Evolutionary conservation across 352 stramenopile genomes (phyloP), one percentile per base, ranked within the genome.

Genomic region (Blastocystis sp.): DNA sequence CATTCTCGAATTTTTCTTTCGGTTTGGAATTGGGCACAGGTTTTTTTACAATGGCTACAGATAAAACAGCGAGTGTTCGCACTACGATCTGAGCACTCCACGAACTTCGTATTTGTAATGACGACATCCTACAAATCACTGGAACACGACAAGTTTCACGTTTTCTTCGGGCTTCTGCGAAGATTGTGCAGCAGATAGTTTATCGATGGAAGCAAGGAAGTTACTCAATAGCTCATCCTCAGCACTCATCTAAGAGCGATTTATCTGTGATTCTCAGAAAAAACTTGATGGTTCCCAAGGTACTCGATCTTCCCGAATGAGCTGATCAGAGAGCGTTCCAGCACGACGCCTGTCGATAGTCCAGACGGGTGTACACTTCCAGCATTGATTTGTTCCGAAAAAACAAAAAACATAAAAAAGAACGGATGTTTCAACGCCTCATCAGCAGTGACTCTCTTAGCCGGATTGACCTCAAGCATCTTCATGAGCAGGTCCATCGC

Each of bases 351-450:
- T 34, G 29, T 34, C 1, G 29, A 34, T n/a, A 34, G 29, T 0
- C 29, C 29, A 34, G 29, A 34, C 29, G 1, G 29, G 29, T 34
- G 29, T 1, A 34, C 29, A 34, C 29, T 34, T 34, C 29, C 0
- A 34, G 29, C 29, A 34, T 0, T 34, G 29, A 34, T 34, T 34
- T 34, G 29, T 34, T 70, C 39, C 61, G 29, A 76, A 76, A 26
- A 76, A 76, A 43, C 68, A 79, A 0, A 20, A 0, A 15, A 80
- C 2, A 80, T 11, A 23, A 80, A 47, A 34, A 80, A 66, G 39
- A 87, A 87, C 20, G 53, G 56, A n/a, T 87, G 76, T n/a, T 87
- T 73, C 39, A 87, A 47, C 45, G 59, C 59, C n/a, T 87, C 76
- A 29, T 79, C 54, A 18, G 53, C 76, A 8, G 76, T 87, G 43